Percentiles rank a stretch among this genome's conserved stretches.
Conservation (phyloP, 2,329 filamentous ascomycete genomes). For the Apiospora arundinis region DNA sequence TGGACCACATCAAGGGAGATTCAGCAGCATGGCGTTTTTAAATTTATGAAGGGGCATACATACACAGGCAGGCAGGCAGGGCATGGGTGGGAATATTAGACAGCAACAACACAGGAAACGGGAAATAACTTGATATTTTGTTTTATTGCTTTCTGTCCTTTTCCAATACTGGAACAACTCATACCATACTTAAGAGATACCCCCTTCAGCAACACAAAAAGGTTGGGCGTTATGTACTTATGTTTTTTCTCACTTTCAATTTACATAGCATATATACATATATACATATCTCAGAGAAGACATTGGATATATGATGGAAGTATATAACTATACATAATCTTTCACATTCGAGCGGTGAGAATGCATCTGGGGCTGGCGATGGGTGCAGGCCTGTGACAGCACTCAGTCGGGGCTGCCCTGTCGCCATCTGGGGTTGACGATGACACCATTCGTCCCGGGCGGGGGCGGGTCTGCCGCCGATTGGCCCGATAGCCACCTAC, state of each 20-base stretch:
- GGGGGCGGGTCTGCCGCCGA: not conserved
- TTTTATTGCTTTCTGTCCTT: not conserved
- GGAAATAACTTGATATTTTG: not conserved
- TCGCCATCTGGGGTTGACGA: not conserved
- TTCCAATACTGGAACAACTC: not conserved
- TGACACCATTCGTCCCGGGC: not conserved
- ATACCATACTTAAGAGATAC: not conserved
- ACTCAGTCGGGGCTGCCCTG: not conserved
- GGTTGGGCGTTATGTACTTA: conserved; percentile 9
- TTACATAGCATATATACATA: not conserved
- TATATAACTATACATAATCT: too few relatives aligned
- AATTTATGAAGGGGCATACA: not conserved
- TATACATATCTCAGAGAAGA: not conserved
- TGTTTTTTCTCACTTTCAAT: not conserved
- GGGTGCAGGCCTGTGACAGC: too few relatives aligned
- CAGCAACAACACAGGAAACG: not conserved
- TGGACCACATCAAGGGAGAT: not conserved
- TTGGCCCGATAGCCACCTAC: conserved; percentile 4
- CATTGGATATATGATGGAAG: not conserved
- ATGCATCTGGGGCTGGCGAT: too few relatives aligned
- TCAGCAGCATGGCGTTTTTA: conserved; percentile 3
- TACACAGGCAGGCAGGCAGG: too few relatives aligned
- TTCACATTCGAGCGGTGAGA: too few relatives aligned
- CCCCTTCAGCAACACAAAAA: conserved; percentile 4
- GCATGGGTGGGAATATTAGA: not conserved